phyloP scores from a whole-genome alignment of 495 filamentous ascomycete genomes.

The Tirmania nivea region DNA sequence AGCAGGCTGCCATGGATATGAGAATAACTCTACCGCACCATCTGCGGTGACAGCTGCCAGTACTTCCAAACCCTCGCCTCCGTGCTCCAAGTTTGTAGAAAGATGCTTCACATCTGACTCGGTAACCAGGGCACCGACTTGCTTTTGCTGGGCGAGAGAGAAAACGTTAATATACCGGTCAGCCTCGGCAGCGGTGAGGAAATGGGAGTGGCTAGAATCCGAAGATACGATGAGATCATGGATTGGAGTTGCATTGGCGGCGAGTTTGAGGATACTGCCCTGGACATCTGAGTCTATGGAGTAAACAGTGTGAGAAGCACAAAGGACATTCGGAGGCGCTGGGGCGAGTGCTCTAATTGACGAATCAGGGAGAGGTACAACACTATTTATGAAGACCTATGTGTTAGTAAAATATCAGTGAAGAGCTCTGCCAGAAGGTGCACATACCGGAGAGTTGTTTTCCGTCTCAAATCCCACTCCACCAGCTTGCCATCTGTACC shows the following conservation, averaged over 20 bases:
- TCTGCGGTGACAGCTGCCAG: constrained; percentile 32
- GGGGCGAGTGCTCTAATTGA: constrained; percentile 26
- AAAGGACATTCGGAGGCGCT: constrained; percentile 27
- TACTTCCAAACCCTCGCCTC: constrained; percentile 6
- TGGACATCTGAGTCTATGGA: constrained; percentile 28
- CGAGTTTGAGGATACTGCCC: constrained; percentile 25
- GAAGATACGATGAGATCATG: constrained; percentile 29
- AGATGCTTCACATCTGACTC: constrained; percentile 28
- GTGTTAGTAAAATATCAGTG: background rate
- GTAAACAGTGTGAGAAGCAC: constrained; percentile 34
- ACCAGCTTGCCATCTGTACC: constrained; percentile 38
- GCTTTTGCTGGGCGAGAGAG: constrained; percentile 24
- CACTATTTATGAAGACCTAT: constrained; percentile 18
- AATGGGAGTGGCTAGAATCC: constrained; percentile 19
- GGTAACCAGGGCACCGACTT: constrained; percentile 31
- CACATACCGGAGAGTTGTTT: constrained; percentile 27
- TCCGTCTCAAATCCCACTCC: constrained; percentile 35
- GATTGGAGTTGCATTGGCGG: constrained; percentile 32
- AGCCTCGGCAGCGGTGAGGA: constrained; percentile 28
- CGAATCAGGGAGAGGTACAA: constrained; percentile 27
- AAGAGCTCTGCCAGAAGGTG: background rate
- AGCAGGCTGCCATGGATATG: constrained; percentile 25
- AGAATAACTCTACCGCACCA: constrained; percentile 36
- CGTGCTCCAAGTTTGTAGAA: constrained; percentile 17
- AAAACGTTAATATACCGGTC: constrained; percentile 37